phyloP scores from a whole-genome alignment of 148 eudicot species.

The Gaultheria prostrata region DNA sequence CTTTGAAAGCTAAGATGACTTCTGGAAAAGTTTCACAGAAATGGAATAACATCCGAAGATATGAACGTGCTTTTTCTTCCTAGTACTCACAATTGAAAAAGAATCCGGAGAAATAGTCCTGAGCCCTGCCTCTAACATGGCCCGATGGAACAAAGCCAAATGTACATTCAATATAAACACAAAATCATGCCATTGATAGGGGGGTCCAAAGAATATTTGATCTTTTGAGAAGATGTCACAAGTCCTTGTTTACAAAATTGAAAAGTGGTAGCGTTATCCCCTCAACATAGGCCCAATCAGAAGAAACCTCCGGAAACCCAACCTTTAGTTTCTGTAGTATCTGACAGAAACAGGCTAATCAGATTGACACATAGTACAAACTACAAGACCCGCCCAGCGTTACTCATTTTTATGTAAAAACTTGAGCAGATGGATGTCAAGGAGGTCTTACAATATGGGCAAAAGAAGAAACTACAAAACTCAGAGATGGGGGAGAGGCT shows the following conservation, averaged over 20 bases:
- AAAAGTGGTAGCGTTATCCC: not conserved
- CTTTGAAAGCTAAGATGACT: not conserved
- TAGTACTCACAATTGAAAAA: not conserved
- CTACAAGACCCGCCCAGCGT: not conserved
- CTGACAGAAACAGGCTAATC: not conserved
- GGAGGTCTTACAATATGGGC: not conserved
- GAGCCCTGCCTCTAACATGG: too few relatives aligned
- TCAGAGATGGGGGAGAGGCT: not conserved
- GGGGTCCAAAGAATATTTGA: not conserved
- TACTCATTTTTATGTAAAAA: not conserved
- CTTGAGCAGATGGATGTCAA: not conserved
- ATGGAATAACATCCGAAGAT: not conserved
- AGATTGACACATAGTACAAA: slow-evolving; percentile 3
- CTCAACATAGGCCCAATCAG: not conserved
- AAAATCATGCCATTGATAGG: not conserved
- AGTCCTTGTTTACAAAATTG: not conserved
- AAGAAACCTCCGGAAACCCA: too few relatives aligned
- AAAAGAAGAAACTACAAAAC: slow-evolving; percentile 3
- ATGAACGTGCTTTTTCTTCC: not conserved
- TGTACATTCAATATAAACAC: not conserved
- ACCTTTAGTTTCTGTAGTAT: not conserved
- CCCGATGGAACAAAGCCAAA: too few relatives aligned
- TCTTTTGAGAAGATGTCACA: not conserved
- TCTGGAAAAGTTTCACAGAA: not conserved
- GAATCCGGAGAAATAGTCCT: not conserved